Evolutionary conservation across 768 basidiomycete species (phyloP).

Genomic region (Fibroporia radiculosa): DNA sequence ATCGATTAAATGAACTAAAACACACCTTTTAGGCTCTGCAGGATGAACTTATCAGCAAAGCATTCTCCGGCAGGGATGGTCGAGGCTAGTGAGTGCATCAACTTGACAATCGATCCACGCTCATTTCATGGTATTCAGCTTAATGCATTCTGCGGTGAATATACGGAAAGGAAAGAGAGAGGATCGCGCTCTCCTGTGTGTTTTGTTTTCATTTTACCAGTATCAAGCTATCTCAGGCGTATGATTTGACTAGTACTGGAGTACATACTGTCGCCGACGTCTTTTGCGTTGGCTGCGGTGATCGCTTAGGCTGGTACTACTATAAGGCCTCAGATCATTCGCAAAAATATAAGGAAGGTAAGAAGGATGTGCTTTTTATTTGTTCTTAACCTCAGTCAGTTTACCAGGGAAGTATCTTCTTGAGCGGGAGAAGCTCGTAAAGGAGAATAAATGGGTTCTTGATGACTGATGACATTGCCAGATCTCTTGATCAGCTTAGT

Average conservation of each 20-base stretch:
- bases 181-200: slow-evolving; percentile 65
- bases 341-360: slow-evolving; percentile 86
- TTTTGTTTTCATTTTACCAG: background rate
- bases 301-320: slow-evolving; percentile 77
- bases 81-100: slow-evolving; percentile 58
- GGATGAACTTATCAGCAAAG: slow-evolving; percentile 79
- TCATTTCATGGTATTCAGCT: slow-evolving; percentile 29
- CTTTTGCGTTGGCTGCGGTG: slow-evolving; percentile 73
- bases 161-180: slow-evolving; percentile 67
- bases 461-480: slow-evolving; percentile 32
- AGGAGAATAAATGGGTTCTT: slow-evolving; percentile 75
- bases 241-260: slow-evolving; percentile 50
- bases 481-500: no score
- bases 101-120: background rate
- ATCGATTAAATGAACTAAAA: background rate
- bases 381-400: background rate
- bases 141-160: slow-evolving; percentile 74
- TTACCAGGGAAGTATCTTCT: slow-evolving; percentile 68
- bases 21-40: slow-evolving; percentile 50
- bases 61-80: slow-evolving; percentile 79
- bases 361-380: slow-evolving; percentile 6
- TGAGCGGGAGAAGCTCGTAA: slow-evolving; percentile 71
- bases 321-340: slow-evolving; percentile 66
- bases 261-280: slow-evolving; percentile 77
- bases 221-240: background rate